These are phyloP conservation scores for Lonicera japonica DNA, from an alignment of 129 eudicot genomes.

Conservation along the genomic window DNA sequence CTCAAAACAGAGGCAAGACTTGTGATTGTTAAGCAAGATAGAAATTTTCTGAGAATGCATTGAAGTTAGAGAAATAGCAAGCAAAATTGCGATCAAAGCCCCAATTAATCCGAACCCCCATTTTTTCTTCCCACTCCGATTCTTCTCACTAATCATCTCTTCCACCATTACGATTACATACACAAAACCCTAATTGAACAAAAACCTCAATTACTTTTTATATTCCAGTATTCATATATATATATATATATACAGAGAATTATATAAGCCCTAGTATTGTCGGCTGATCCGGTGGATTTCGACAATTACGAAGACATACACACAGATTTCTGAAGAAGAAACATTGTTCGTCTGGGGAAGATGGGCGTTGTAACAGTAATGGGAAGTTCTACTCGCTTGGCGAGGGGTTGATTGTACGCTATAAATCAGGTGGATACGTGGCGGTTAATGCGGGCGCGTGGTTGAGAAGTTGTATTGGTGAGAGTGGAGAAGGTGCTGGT, in stretches of 20 bases:
- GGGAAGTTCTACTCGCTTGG: not conserved
- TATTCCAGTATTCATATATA: not conserved
- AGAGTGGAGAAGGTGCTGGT: not conserved
- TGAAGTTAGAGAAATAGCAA: slow-evolving; percentile 29
- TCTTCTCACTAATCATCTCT: slow-evolving; percentile 18
- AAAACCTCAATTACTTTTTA: not conserved
- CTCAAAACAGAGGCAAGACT: slow-evolving; percentile 51
- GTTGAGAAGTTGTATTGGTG: not conserved
- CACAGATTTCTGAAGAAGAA: slow-evolving; percentile 6
- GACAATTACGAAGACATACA: not conserved
- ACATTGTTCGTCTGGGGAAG: not conserved
- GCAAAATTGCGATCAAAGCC: slow-evolving; percentile 35
- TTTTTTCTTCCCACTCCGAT: slow-evolving; percentile 18
- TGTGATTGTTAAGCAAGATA: slow-evolving; percentile 15
- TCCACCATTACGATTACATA: slow-evolving; percentile 44
- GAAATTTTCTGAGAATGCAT: slow-evolving; percentile 19
- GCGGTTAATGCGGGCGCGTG: slow-evolving; percentile 2
- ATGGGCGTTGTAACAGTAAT: not conserved
- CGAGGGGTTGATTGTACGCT: not conserved
- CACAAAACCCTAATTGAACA: slow-evolving; percentile 11
- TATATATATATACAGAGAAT: not conserved
- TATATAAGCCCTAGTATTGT: not conserved
- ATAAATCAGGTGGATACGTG: not conserved
- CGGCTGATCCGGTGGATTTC: not conserved
- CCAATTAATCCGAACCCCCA: slow-evolving; percentile 28